These are phyloP conservation scores for Penicillium pancosmium DNA, from an alignment of 495 filamentous ascomycete species.

Conservation along the genomic window DNA sequence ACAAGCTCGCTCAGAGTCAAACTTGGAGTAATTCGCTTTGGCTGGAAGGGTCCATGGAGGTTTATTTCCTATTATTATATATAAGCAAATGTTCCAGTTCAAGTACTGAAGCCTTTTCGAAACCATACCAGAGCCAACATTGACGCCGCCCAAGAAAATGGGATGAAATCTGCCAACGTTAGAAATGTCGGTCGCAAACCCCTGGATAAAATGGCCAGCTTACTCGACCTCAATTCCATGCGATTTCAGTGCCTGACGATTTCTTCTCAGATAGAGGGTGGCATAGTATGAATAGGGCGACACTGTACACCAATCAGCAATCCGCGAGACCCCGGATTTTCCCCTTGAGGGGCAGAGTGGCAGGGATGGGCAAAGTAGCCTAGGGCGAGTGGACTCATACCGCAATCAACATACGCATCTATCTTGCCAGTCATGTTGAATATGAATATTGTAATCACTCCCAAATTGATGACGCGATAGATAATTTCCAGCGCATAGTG, in stretches of 20 bases:
- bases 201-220: slow-evolving; percentile 11
- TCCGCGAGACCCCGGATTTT: background rate
- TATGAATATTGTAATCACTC: background rate
- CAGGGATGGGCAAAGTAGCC: background rate
- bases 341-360: background rate
- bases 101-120: background rate
- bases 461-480: background rate
- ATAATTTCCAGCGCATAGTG: background rate
- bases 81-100: background rate
- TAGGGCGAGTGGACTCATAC: slow-evolving; percentile 15
- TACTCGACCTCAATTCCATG: slow-evolving; percentile 67
- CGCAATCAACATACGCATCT: slow-evolving; percentile 33
- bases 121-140: slow-evolving; percentile 58
- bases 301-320: slow-evolving; percentile 43
- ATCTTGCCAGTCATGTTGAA: slow-evolving; percentile 30
- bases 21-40: slow-evolving; percentile 60
- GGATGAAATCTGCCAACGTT: slow-evolving; percentile 59
- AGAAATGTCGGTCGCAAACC: slow-evolving; percentile 5
- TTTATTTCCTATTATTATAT: slow-evolving; percentile 57
- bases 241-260: slow-evolving; percentile 52
- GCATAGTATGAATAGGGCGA: slow-evolving; percentile 72
- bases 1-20: slow-evolving; percentile 58
- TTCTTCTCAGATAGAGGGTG: slow-evolving; percentile 58
- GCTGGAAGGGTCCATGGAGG: slow-evolving; percentile 72
- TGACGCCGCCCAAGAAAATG: slow-evolving; percentile 74